Evolutionary conservation across 805 yeast genomes (phyloP).

Genomic region (Yamadazyma phyllophila): DNA sequence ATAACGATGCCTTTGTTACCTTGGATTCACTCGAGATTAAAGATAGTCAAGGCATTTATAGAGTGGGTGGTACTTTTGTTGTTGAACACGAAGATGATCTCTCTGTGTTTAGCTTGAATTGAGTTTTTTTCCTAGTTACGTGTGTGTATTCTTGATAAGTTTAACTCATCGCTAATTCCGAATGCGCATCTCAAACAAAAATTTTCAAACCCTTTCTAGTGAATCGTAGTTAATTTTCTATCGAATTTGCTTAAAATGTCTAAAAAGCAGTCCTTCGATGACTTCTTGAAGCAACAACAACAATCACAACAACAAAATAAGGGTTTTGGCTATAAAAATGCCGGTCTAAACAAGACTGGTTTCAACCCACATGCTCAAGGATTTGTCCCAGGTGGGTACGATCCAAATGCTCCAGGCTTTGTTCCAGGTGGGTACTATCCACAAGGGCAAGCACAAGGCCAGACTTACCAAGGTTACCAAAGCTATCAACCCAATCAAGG

Average conservation of each 20-base stretch:
- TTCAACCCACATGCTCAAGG: slow-evolving; percentile 16
- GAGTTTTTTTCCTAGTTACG: not conserved
- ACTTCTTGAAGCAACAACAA: slow-evolving; percentile 47
- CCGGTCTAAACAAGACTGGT: slow-evolving; percentile 9
- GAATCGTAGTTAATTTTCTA: not conserved
- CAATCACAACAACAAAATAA: slow-evolving; percentile 29
- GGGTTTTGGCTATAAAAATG: slow-evolving; percentile 26
- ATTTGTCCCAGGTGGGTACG: slow-evolving; percentile 11
- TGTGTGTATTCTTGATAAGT: not conserved
- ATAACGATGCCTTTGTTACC: slow-evolving; percentile 3
- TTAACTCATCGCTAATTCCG: slow-evolving; percentile 7
- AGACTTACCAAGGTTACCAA: not conserved
- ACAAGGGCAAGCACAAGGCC: not conserved
- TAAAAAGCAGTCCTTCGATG: slow-evolving; percentile 47
- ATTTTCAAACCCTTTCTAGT: slow-evolving; percentile 5
- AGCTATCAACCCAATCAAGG: slow-evolving; percentile 1
- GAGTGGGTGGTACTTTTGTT: slow-evolving; percentile 9
- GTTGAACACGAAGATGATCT: not conserved
- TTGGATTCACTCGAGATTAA: not conserved
- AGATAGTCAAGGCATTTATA: not conserved
- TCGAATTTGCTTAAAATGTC: slow-evolving; percentile 13
- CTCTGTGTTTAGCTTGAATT: not conserved
- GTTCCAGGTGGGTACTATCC: slow-evolving; percentile 8
- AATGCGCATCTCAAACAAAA: slow-evolving; percentile 7
- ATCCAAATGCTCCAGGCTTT: slow-evolving; percentile 15